phyloP scores from a whole-genome alignment of 805 yeast genomes.

The Pichia paraexigua region DNA sequence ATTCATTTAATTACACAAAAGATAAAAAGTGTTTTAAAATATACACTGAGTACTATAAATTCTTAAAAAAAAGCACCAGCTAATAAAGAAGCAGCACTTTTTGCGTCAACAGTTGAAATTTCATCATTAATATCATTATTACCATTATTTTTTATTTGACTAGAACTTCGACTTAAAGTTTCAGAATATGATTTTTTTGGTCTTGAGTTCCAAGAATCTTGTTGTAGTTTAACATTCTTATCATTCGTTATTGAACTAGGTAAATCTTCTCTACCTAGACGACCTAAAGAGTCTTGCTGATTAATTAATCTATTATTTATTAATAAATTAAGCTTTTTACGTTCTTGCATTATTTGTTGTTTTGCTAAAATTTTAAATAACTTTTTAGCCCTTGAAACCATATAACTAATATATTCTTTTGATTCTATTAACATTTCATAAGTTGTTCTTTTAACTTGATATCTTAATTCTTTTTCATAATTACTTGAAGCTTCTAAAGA shows the following conservation, averaged over 20 bases:
- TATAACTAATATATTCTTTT: conserved; percentile 46
- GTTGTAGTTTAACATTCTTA: background rate
- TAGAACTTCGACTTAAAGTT: background rate
- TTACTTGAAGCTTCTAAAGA: conserved; percentile 71
- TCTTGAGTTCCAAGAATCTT: conserved; percentile 31
- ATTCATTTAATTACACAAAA: background rate
- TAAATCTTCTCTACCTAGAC: conserved; percentile 68
- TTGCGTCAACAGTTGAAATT: conserved; percentile 53
- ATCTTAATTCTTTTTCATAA: conserved; percentile 66
- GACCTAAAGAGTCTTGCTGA: conserved; percentile 40
- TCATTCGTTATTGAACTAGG: conserved; percentile 23
- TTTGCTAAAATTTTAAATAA: conserved; percentile 54
- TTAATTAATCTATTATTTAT: conserved; percentile 40
- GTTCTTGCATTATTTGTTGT: conserved; percentile 75
- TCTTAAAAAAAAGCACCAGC: conserved; percentile 64
- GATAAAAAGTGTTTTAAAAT: background rate
- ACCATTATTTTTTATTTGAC: background rate
- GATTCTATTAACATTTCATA: conserved; percentile 78
- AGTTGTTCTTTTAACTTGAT: conserved; percentile 74
- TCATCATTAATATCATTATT: conserved; percentile 9
- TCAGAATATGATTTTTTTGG: conserved; percentile 18
- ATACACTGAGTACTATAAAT: background rate
- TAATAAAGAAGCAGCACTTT: conserved; percentile 71
- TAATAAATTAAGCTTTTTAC: conserved; percentile 69
- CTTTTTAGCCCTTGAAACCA: conserved; percentile 42